These are phyloP conservation scores for Termitomyces eurrhizus DNA, from an alignment of 768 basidiomycete species.

Conservation along the genomic window DNA sequence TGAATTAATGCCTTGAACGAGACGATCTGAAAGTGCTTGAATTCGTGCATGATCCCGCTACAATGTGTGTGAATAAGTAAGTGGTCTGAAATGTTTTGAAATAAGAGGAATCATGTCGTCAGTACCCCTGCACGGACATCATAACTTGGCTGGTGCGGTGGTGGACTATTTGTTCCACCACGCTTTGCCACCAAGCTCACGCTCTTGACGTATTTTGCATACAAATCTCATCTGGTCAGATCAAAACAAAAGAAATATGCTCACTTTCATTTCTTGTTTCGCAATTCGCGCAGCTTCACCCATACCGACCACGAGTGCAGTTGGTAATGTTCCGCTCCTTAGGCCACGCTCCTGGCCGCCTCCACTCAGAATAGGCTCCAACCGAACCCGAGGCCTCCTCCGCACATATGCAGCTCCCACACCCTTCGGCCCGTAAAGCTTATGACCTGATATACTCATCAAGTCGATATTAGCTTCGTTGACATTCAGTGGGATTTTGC, in stretches of 20 bases:
- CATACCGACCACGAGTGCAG: conserved; percentile 84
- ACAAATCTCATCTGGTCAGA: conserved; percentile 43
- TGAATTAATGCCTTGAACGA: conserved; percentile 76
- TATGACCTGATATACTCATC: conserved; percentile 96
- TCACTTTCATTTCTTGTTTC: conserved; percentile 87
- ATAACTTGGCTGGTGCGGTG: conserved; percentile 48
- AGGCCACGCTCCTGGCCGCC: conserved; percentile 97
- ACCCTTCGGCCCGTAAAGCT: conserved; percentile 97
- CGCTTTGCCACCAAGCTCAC: conserved; percentile 43
- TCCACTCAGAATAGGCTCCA: conserved; percentile 93
- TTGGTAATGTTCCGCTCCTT: conserved; percentile 90
- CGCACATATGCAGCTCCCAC: conserved; percentile 93
- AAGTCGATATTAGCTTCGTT: conserved; percentile 95
- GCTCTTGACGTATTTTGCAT: conserved; percentile 24
- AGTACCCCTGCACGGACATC: conserved; percentile 94
- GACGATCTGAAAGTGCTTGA: conserved; percentile 69
- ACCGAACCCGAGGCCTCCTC: conserved; percentile 83
- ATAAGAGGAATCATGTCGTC: conserved; percentile 32
- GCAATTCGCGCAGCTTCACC: conserved; percentile 95
- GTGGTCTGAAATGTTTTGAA: neutral
- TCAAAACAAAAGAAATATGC: conserved; percentile 29
- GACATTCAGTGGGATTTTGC: conserved; percentile 89
- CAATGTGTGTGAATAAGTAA: conserved; percentile 18
- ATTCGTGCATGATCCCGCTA: conserved; percentile 82
- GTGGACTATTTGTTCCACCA: conserved; percentile 11